Conservation (phyloP, 768 basidiomycete species). For the Solioccasus polychromus region DNA sequence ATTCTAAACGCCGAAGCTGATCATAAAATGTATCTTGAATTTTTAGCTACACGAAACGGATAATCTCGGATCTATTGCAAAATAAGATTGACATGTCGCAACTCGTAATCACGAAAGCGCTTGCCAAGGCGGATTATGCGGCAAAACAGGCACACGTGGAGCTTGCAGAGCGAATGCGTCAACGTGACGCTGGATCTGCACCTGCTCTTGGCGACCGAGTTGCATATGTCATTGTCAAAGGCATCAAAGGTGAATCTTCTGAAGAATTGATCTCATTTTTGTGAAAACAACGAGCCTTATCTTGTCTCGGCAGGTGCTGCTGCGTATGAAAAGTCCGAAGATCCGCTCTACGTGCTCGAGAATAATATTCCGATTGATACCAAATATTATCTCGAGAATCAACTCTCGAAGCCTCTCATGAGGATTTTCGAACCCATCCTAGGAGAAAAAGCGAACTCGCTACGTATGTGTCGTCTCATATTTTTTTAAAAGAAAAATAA, state of each 20-base stretch:
- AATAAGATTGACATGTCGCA: constrained; percentile 99
- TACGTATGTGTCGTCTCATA: constrained; percentile 51
- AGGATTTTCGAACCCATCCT: constrained; percentile 98
- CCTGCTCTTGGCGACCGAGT: constrained; percentile 98
- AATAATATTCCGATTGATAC: constrained; percentile 99
- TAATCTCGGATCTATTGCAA: constrained; percentile 89
- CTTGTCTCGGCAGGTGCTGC: constrained; percentile 66
- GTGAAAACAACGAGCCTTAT: not conserved
- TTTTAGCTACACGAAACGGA: constrained; percentile 87
- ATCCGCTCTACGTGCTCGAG: constrained; percentile 95
- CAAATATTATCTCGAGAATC: constrained; percentile 96
- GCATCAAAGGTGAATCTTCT: constrained; percentile 70
- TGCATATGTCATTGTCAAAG: constrained; percentile 97
- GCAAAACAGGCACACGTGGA: constrained; percentile 97
- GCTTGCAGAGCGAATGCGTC: constrained; percentile 91
- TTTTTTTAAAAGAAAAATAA: too few species aligned
- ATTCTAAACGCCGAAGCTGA: constrained; percentile 17
- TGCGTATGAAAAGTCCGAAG: constrained; percentile 98
- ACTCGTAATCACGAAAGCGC: constrained; percentile 96
- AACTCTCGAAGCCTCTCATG: constrained; percentile 94
- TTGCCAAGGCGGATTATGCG: constrained; percentile 89
- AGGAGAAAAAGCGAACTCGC: constrained; percentile 82
- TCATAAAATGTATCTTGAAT: too few species aligned
- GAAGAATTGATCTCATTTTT: not conserved
- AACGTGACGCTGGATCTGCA: constrained; percentile 95